These are phyloP conservation scores for Pneumocystis murina DNA, from an alignment of 1,139 yeast species.

Conservation along the genomic window DNA sequence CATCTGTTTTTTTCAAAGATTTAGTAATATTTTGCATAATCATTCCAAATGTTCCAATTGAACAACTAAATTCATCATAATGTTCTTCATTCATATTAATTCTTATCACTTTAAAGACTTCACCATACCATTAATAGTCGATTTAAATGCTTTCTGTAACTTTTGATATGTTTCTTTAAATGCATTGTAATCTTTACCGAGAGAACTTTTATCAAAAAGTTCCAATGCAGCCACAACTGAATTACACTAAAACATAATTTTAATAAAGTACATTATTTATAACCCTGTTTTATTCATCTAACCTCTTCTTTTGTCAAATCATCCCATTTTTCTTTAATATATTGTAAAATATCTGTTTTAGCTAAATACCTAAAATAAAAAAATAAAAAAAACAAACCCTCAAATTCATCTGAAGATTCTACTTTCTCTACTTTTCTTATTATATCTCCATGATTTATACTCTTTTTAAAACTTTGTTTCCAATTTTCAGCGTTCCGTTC, in stretches of 20 bases:
- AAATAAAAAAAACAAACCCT: neutral
- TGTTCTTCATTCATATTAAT: constrained; percentile 28
- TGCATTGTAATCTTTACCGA: constrained; percentile 65
- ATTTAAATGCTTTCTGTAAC: constrained; percentile 44
- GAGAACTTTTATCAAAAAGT: constrained; percentile 69
- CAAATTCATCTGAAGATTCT: neutral
- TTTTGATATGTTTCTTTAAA: constrained; percentile 39
- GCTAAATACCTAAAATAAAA: neutral
- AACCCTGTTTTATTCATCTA: neutral
- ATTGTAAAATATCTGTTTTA: neutral
- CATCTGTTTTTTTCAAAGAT: constrained; percentile 40
- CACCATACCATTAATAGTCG: constrained; percentile 38
- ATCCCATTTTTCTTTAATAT: neutral
- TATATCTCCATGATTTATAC: neutral
- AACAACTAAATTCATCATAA: constrained; percentile 70
- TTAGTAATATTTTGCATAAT: constrained; percentile 41
- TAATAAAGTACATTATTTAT: neutral
- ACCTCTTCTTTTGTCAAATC: neutral
- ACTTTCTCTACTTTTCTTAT: neutral
- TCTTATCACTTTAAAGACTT: neutral
- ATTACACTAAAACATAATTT: constrained; percentile 30
- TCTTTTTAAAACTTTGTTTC: neutral
- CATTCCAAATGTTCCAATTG: constrained; percentile 60
- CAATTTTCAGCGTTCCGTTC: neutral
- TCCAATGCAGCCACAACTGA: constrained; percentile 76